Evolutionary conservation across 345 rosid genomes (phyloP), one percentile per base, ranked within the genome.

Genomic region (Barbarea vulgaris): DNA sequence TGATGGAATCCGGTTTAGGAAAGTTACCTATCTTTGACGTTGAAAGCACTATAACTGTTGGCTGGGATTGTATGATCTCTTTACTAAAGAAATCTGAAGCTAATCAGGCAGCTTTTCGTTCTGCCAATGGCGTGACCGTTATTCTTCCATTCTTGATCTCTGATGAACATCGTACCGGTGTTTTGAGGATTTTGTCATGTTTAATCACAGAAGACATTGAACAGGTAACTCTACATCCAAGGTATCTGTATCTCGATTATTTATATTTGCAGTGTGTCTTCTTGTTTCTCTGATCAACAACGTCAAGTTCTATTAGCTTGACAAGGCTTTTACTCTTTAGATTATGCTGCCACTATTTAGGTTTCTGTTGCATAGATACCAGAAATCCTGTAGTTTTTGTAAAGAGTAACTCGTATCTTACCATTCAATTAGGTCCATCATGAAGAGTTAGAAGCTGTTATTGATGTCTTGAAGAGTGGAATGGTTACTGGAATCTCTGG

Each of bases 1-100:
- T 89, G 76, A 75, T 86, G 79, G 91, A 94, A 65, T 85, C 96
- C 69, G 87, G 88, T 51, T 85, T 88, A 59, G 93, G 82, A 61
- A 87, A 82, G 73, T 83, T 73, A 47, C 89, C 92, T 63, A 82
- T 94, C 57, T 94, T 94, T 83, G 96, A 94, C 84, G 83, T 83
- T 73, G 93, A 90, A 81, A 83, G 75, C 52, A 88, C 95, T 63
- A 85, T 84, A 31, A 76, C 87, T 68, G 81, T 89, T 79, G 99
- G 91, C 39, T 95, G 97, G 99, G 99, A 92, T 81, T 92, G 97
- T 73, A 61, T 95, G 93, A 84, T 87, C 58, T 90, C 97, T 75
- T 80, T 95, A 68, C 51, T 95, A 77, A 90, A 92, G 90, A 95
- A 90, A 83, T 77, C 97, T 77, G 96, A 95, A 80, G 84, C 81